These are phyloP conservation scores for Ascobolus immersus DNA, from an alignment of 495 filamentous ascomycete genomes.

Conservation along the genomic window DNA sequence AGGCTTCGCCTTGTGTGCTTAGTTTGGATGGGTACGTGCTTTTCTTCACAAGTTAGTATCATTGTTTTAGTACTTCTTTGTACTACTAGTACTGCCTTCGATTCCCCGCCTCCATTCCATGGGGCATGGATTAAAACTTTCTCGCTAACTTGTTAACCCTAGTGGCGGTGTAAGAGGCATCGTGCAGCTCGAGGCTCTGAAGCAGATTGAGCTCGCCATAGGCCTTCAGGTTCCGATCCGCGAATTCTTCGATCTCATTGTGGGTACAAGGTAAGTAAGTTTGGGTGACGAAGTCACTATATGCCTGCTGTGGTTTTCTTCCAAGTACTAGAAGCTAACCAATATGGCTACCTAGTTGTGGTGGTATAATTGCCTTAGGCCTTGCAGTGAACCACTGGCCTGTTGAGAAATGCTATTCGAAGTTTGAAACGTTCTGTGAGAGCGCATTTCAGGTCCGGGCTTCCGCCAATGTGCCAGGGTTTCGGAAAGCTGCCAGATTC, in stretches of 20 bases:
- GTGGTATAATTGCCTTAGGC: slow-evolving; percentile 24
- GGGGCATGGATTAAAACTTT: too few relatives aligned
- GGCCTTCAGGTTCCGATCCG: slow-evolving; percentile 16
- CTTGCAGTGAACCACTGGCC: slow-evolving; percentile 19
- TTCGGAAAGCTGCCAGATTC: too few relatives aligned
- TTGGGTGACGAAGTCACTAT: too few relatives aligned
- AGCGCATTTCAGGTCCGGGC: slow-evolving; percentile 19
- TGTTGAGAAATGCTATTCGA: slow-evolving; percentile 17
- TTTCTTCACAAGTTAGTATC: too few relatives aligned
- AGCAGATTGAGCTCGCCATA: slow-evolving; percentile 9
- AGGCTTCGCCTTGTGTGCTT: too few relatives aligned
- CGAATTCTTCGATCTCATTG: slow-evolving; percentile 22
- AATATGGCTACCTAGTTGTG: too few relatives aligned
- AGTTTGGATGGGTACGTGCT: too few relatives aligned
- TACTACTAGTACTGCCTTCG: too few relatives aligned
- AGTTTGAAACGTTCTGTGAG: slow-evolving; percentile 16
- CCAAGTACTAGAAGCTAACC: too few relatives aligned
- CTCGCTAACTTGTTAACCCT: slow-evolving; percentile 30
- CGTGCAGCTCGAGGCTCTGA: slow-evolving; percentile 9
- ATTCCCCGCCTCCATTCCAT: too few relatives aligned
- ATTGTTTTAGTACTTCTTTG: too few relatives aligned
- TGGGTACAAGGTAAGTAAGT: slow-evolving; percentile 24
- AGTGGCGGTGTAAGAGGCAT: slow-evolving; percentile 14
- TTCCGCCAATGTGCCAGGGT: slow-evolving; percentile 10
- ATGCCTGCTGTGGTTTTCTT: too few relatives aligned